Evolutionary conservation across 78 protist genomes (phyloP).

Genomic region (Dictyostelium capitatum): DNA sequence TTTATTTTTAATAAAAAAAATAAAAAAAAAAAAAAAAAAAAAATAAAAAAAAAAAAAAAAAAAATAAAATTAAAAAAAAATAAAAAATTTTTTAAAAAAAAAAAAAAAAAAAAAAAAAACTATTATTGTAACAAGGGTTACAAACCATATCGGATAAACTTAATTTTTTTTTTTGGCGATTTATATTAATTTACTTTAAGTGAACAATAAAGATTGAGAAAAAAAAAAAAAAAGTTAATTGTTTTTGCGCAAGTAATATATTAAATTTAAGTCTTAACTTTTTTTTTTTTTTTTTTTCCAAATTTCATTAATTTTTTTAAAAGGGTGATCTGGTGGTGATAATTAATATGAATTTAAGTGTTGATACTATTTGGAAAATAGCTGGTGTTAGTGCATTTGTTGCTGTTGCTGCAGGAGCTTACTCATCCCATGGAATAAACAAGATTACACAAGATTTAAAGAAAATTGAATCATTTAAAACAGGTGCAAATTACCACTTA

Average conservation of each 20-base stretch:
- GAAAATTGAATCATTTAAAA: constrained; percentile 41
- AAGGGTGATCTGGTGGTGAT: too few relatives aligned
- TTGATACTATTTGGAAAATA: constrained; percentile 11
- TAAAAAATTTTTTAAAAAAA: too few relatives aligned
- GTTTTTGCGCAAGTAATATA: not conserved
- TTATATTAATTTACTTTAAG: too few relatives aligned
- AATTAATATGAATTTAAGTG: constrained; percentile 36
- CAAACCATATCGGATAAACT: too few relatives aligned
- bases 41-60: too few relatives aligned
- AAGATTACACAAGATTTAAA: constrained; percentile 27
- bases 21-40: not conserved
- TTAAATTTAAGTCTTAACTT: not conserved
- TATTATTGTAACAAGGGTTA: too few relatives aligned
- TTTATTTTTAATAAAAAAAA: not conserved
- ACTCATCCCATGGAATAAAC: constrained; percentile 78
- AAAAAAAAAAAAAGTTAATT: not conserved
- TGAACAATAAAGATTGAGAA: too few relatives aligned
- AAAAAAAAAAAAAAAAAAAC: too few relatives aligned
- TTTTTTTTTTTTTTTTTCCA: not conserved
- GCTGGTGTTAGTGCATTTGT: constrained; percentile 40
- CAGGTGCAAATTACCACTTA: constrained; percentile 77
- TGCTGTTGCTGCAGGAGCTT: constrained; percentile 48
- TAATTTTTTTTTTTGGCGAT: too few relatives aligned
- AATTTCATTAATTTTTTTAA: not conserved
- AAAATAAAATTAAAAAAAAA: too few relatives aligned